phyloP scores from a whole-genome alignment of 1,139 yeast genomes.

The Saccharomyces hybrid region DNA sequence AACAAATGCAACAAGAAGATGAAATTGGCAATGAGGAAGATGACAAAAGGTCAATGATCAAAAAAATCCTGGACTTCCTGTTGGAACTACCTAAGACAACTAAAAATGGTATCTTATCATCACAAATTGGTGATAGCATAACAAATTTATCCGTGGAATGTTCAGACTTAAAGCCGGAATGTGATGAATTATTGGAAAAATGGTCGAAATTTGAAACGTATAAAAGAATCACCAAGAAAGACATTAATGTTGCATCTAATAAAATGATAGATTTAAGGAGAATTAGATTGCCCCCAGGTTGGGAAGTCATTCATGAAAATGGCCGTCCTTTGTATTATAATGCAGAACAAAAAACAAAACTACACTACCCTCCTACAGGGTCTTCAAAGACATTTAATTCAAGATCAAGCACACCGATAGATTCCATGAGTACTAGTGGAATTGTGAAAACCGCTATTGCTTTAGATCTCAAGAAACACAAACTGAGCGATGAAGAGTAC shows the following conservation, averaged over 20 bases:
- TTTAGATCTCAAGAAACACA: not conserved
- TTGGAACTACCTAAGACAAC: slow-evolving; percentile 75
- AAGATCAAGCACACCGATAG: slow-evolving; percentile 2
- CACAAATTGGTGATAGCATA: slow-evolving; percentile 66
- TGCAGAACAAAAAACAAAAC: slow-evolving; percentile 26
- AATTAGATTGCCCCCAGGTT: slow-evolving; percentile 29
- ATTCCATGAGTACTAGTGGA: slow-evolving; percentile 1
- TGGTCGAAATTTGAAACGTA: slow-evolving; percentile 80
- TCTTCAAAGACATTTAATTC: slow-evolving; percentile 13
- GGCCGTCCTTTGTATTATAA: slow-evolving; percentile 31
- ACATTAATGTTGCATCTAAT: slow-evolving; percentile 15
- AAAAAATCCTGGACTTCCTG: slow-evolving; percentile 50
- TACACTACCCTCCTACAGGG: slow-evolving; percentile 26
- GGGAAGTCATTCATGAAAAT: slow-evolving; percentile 31
- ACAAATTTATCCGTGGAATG: slow-evolving; percentile 36
- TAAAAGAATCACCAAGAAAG: slow-evolving; percentile 50
- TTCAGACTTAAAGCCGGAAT: slow-evolving; percentile 34
- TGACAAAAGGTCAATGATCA: slow-evolving; percentile 31
- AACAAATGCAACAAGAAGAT: not conserved
- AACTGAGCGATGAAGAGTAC: slow-evolving; percentile 16
- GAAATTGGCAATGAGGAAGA: not conserved
- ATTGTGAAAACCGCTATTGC: not conserved
- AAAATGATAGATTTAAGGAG: slow-evolving; percentile 26
- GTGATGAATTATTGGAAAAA: slow-evolving; percentile 45
- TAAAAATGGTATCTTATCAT: slow-evolving; percentile 70